These are phyloP conservation scores for Myochromella boudieri DNA, from an alignment of 768 basidiomycete species.

Conservation along the genomic window DNA sequence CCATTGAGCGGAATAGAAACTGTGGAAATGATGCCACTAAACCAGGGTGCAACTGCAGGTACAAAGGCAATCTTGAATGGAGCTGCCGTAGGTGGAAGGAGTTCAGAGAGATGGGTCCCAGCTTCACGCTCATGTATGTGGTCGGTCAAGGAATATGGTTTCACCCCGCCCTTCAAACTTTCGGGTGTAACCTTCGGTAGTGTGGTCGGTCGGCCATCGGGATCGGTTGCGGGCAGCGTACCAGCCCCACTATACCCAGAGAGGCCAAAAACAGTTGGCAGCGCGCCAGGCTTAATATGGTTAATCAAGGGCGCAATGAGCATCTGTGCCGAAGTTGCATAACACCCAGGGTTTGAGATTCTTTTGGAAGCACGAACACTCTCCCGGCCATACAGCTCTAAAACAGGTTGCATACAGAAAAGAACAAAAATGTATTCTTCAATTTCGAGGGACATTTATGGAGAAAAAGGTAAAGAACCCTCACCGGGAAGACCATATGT, in stretches of 20 bases:
- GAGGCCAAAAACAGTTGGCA: conserved; percentile 87
- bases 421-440: conserved; percentile 29
- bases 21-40: conserved; percentile 92
- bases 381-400: conserved; percentile 86
- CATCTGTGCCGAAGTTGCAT: conserved; percentile 90
- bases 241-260: conserved; percentile 97
- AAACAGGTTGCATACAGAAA: conserved; percentile 16
- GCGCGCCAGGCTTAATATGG: conserved; percentile 56
- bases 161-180: conserved; percentile 70
- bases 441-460: conserved; percentile 29
- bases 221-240: conserved; percentile 69
- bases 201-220: conserved; percentile 69
- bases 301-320: conserved; percentile 87
- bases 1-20: conserved; percentile 77
- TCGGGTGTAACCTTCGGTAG: conserved; percentile 82
- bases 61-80: conserved; percentile 75
- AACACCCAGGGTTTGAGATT: conserved; percentile 98
- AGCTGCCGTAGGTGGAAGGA: conserved; percentile 37
- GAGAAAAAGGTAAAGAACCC: conserved; percentile 41
- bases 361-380: conserved; percentile 70
- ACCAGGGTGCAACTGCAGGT: conserved; percentile 90
- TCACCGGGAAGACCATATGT: conserved; percentile 99
- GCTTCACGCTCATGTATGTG: conserved; percentile 99
- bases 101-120: conserved; percentile 71
- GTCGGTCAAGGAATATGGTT: conserved; percentile 89